Evolutionary conservation across 139 green algal species (phyloP), one percentile per base, ranked within the genome.

Genomic region (Volvox reticuliferus): DNA sequence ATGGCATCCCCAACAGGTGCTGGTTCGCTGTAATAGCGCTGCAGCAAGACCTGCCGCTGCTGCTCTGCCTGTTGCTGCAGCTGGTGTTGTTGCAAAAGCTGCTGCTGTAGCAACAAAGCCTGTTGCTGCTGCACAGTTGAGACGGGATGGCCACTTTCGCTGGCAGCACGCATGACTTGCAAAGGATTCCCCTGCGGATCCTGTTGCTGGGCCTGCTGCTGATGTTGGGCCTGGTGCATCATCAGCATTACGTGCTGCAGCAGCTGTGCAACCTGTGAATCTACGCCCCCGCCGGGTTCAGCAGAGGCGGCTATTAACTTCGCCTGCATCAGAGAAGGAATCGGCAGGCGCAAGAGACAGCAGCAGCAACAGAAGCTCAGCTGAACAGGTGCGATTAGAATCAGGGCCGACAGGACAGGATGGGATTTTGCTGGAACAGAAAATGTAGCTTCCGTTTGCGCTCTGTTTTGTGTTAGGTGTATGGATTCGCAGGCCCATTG

Each of bases 201-300:
- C 61, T 87, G 80, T 19, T 76, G 61, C 22, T 77, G 81, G 12
- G 21, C 30, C 18, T 87, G 81, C 18, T 77, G 81, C 61, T 76
- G 61, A 19, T 77, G n/a, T 0, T 87, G 61, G 28, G 55, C 21
- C 78, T 84, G 78, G 12, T 84, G 78, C 22, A 30, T 16, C 37
- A 35, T 68, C 21, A 68, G 9, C 21, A 84, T 44, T 26, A 35
- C 9, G 1, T 68, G 36, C 20, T 68, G 36, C 37, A 68, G 78
- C 36, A 68, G 37, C 37, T 84, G 36, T 50, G 76, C 32, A 35
- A 82, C 33, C n/a, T 82, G n/a, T 32, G 76, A 20, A 20, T 82
- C 76, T 30, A 32, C 26, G 71, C 14, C 26, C n/a, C 21, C 71
- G 71, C 6, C n/a, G 71, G 71, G 71, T 32, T 30, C 71, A 6